These are phyloP conservation scores for Mercurialis annua DNA, from an alignment of 345 rosid species.

Conservation along the genomic window DNA sequence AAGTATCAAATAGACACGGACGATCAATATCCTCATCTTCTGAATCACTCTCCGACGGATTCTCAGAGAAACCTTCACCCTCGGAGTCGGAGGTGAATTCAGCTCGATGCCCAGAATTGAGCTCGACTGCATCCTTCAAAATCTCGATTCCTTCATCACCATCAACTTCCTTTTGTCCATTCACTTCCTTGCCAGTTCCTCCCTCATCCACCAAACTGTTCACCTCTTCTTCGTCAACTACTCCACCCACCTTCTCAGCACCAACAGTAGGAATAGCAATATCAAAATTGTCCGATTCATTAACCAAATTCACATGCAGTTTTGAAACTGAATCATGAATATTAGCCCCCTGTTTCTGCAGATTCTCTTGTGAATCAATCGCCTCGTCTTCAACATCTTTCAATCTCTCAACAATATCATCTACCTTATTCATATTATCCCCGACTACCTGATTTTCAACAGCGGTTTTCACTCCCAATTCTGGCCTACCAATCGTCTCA, in stretches of 20 bases:
- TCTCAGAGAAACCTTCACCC: constrained; percentile 16
- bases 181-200: constrained; percentile 31
- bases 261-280: constrained; percentile 25
- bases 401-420: constrained; percentile 33
- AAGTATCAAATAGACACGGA: no score
- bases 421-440: constrained; percentile 23
- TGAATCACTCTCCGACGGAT: constrained; percentile 11
- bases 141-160: constrained; percentile 20
- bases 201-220: constrained; percentile 35
- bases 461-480: constrained; percentile 27
- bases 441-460: constrained; percentile 32
- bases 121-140: constrained; percentile 20
- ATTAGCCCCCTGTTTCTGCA: constrained; percentile 22
- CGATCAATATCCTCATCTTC: no score
- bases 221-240: constrained; percentile 26
- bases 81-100: constrained; percentile 10
- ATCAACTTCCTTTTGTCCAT: constrained; percentile 28
- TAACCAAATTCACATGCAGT: constrained; percentile 24
- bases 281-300: constrained; percentile 46
- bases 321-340: constrained; percentile 11
- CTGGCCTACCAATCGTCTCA: constrained; percentile 33
- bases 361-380: constrained; percentile 39
- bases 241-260: constrained; percentile 22
- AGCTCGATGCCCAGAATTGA: constrained; percentile 11
- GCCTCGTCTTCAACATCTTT: constrained; percentile 61